Evolutionary conservation across 2,329 filamentous ascomycete genomes (phyloP).

Genomic region (Trichoderma sp.): DNA sequence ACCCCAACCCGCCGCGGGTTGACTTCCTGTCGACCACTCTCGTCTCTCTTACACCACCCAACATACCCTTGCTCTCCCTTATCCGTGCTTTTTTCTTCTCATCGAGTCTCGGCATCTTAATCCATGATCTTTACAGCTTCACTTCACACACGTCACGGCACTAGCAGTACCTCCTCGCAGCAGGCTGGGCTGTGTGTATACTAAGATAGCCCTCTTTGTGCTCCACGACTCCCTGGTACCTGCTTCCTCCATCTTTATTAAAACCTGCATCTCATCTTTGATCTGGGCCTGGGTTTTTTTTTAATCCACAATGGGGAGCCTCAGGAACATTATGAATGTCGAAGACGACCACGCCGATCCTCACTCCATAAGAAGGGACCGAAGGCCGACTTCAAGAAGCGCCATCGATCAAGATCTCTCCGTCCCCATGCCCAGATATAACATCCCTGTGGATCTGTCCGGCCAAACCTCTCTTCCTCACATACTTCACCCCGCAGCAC

Average conservation of each 20-base stretch:
- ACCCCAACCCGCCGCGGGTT: conserved; percentile 16
- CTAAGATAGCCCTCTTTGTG: conserved; percentile 48
- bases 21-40: conserved; percentile 20
- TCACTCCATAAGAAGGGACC: conserved; percentile 52
- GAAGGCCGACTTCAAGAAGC: conserved; percentile 45
- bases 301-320: conserved; percentile 54
- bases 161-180: conserved; percentile 40
- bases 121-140: conserved; percentile 37
- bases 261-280: conserved; percentile 32
- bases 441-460: conserved; percentile 42
- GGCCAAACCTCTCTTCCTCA: conserved; percentile 43
- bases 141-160: conserved; percentile 31
- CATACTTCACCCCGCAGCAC: conserved; percentile 35
- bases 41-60: conserved; percentile 32
- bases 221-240: conserved; percentile 34
- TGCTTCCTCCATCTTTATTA: conserved; percentile 42
- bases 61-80: conserved; percentile 30
- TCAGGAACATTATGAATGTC: conserved; percentile 61
- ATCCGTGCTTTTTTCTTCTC: conserved; percentile 31
- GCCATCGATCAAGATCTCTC: conserved; percentile 41
- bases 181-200: conserved; percentile 52
- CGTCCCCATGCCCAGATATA: conserved; percentile 46
- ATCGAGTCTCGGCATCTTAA: conserved; percentile 40
- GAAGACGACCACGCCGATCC: conserved; percentile 53
- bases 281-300: conserved; percentile 25